Conservation (phyloP, 768 basidiomycete genomes). For the Lactarius deliciosus region DNA sequence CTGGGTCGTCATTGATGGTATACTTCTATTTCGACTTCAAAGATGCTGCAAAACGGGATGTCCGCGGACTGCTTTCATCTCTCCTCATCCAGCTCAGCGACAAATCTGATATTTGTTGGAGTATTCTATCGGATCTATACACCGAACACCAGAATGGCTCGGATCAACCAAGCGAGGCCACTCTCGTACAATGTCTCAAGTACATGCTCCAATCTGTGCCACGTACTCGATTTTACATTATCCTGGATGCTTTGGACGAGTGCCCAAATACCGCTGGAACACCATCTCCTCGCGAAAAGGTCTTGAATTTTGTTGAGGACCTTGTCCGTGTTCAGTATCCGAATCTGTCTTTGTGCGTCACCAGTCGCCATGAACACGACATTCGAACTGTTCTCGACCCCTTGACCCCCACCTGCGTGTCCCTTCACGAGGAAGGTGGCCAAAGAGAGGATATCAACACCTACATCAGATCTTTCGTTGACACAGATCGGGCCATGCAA, state of each 20-base stretch:
- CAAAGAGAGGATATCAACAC: conserved; percentile 6
- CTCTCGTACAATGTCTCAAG: not conserved
- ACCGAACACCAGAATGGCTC: not conserved
- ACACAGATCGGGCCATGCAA: not conserved
- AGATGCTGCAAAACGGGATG: not conserved
- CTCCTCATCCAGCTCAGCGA: conserved; percentile 5
- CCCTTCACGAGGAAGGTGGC: conserved; percentile 10
- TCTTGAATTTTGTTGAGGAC: not conserved
- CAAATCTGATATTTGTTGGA: not conserved
- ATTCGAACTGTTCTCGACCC: not conserved
- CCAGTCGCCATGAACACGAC: conserved; percentile 4
- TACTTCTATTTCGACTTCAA: conserved; percentile 8
- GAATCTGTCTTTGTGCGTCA: conserved; percentile 1
- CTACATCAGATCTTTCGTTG: conserved; percentile 4
- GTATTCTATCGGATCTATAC: not conserved
- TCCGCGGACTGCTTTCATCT: not conserved
- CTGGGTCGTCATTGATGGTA: not conserved
- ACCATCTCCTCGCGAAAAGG: not conserved
- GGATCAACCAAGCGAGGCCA: not conserved
- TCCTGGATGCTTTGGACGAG: conserved; percentile 8
- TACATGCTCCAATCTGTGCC: not conserved
- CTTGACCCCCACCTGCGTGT: not conserved
- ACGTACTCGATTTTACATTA: not conserved
- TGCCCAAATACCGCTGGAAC: not conserved
- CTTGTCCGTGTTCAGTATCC: not conserved